A percentile compares a stretch with the other conserved stretches of the same genome.
phyloP scores from a whole-genome alignment of 2,329 filamentous ascomycete genomes.

The Aspergillus sp. region DNA sequence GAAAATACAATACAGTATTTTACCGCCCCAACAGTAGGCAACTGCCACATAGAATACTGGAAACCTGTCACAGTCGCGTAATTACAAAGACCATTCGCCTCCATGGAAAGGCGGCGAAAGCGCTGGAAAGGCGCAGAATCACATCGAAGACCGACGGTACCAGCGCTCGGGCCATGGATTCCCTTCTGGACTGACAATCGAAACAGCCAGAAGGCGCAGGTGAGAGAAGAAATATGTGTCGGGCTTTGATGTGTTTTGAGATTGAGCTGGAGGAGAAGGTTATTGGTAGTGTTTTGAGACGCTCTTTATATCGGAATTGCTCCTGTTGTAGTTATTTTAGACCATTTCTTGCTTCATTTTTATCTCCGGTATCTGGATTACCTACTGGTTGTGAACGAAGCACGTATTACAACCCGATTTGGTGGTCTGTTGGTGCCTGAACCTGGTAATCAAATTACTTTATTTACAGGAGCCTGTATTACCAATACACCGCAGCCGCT shows the following conservation, averaged over 20 bases:
- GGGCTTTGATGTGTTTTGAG: too few relatives aligned
- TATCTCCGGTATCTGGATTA: slow-evolving; percentile 15
- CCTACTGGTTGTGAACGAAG: slow-evolving; percentile 3
- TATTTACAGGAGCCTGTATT: not conserved
- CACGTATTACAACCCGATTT: not conserved
- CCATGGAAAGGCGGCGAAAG: slow-evolving; percentile 21
- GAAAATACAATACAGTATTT: not conserved
- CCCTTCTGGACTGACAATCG: slow-evolving; percentile 4
- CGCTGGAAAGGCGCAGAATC: slow-evolving; percentile 27
- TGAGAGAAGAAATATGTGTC: not conserved
- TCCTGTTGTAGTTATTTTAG: too few relatives aligned
- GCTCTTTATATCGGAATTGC: too few relatives aligned
- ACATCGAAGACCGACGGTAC: slow-evolving; percentile 16
- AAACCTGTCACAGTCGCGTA: not conserved
- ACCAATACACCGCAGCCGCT: not conserved
- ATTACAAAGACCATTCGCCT: slow-evolving; percentile 10
- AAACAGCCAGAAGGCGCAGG: not conserved
- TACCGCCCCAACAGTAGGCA: not conserved
- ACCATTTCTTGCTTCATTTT: slow-evolving; percentile 2
- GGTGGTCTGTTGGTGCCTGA: slow-evolving; percentile 4
- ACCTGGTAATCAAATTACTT: slow-evolving; percentile 5
- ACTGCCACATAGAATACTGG: not conserved
- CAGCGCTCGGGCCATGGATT: slow-evolving; percentile 22
- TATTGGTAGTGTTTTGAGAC: too few relatives aligned
- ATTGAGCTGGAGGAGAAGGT: too few relatives aligned